phyloP scores from a whole-genome alignment of 495 filamentous ascomycete genomes.

The Baudoinia panamericana region DNA sequence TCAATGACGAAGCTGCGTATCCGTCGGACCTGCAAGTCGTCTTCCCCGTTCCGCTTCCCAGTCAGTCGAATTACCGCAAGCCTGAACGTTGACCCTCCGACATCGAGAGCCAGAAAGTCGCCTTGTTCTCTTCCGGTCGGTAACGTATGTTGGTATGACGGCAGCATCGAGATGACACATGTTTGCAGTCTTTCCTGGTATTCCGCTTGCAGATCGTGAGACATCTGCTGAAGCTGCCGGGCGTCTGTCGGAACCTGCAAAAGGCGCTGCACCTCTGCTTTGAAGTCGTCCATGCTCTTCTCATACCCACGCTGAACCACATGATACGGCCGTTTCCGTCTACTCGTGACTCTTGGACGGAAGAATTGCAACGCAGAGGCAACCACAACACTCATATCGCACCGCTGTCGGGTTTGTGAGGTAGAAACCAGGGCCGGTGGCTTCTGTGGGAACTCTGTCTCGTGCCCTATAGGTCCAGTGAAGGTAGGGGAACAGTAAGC shows the following conservation, averaged over 20 bases:
- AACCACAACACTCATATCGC: constrained; percentile 41
- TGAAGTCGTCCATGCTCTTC: constrained; percentile 37
- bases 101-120: constrained; percentile 50
- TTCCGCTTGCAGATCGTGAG: constrained; percentile 45
- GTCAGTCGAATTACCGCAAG: constrained; percentile 47
- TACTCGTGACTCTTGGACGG: constrained; percentile 22
- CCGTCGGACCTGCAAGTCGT: constrained; percentile 39
- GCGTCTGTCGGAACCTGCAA: constrained; percentile 35
- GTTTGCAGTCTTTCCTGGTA: constrained; percentile 40
- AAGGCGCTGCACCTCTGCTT: constrained; percentile 37
- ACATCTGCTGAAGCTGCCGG: constrained; percentile 38
- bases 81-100: constrained; percentile 54
- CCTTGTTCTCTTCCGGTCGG: constrained; percentile 48
- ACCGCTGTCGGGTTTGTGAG: no score
- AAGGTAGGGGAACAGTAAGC: no score
- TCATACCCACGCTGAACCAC: constrained; percentile 22
- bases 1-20: constrained; percentile 43
- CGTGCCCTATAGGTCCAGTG: no score
- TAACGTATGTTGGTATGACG: constrained; percentile 50
- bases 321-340: constrained; percentile 24
- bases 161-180: constrained; percentile 50
- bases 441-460: no score
- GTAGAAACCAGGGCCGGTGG: no score
- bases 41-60: constrained; percentile 30
- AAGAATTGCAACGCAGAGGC: constrained; percentile 38